These are phyloP conservation scores for Backusella parvicylindrica DNA, from an alignment of 192 early-diverging fungal species.

Conservation along the genomic window DNA sequence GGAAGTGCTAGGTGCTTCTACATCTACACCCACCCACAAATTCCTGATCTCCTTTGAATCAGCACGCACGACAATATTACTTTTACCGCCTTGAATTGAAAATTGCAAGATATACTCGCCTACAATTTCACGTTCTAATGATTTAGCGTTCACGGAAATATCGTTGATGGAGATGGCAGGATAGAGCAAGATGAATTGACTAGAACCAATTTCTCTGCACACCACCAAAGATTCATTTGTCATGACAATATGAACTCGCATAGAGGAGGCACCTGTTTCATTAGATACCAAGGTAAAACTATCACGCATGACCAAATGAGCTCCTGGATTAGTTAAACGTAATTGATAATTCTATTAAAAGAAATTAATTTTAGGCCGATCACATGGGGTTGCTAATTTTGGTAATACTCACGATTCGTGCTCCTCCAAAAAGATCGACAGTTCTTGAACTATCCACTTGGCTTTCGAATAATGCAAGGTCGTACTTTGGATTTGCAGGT, in stretches of 20 bases:
- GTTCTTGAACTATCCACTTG: constrained; percentile 40
- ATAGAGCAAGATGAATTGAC: constrained; percentile 39
- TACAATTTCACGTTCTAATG: constrained; percentile 11
- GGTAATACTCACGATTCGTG: constrained; percentile 41
- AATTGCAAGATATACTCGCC: constrained; percentile 15
- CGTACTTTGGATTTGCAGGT: neutral
- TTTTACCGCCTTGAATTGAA: neutral
- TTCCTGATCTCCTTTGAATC: constrained; percentile 11
- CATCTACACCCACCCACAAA: constrained; percentile 8
- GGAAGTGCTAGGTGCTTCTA: neutral
- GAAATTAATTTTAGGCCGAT: neutral
- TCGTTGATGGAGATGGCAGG: constrained; percentile 45
- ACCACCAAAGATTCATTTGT: constrained; percentile 34
- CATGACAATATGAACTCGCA: constrained; percentile 36
- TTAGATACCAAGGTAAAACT: constrained; percentile 20
- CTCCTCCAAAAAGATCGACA: constrained; percentile 48
- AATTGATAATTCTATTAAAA: constrained; percentile 20
- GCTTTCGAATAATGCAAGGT: constrained; percentile 27
- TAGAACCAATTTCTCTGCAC: constrained; percentile 20
- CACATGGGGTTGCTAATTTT: neutral
- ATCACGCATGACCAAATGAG: constrained; percentile 16
- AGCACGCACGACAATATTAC: neutral
- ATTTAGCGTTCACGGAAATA: constrained; percentile 24
- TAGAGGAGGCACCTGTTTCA: constrained; percentile 3
- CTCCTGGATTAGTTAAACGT: constrained; percentile 8